These are phyloP conservation scores for Magnaporthiopsis incrustans DNA, from an alignment of 2,329 filamentous ascomycete species.

Conservation along the genomic window DNA sequence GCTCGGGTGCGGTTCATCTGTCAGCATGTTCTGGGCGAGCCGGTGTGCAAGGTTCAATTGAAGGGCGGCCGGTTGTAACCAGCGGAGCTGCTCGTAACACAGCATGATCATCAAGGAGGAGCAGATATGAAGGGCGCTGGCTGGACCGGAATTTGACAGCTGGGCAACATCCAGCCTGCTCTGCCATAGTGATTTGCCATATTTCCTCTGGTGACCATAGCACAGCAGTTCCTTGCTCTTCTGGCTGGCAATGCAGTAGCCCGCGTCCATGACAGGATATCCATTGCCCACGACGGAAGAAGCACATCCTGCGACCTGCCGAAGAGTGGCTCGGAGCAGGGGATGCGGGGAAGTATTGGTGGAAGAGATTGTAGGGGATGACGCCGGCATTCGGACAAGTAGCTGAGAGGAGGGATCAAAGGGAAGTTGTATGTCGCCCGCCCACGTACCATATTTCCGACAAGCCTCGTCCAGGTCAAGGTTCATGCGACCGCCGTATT, in stretches of 20 bases:
- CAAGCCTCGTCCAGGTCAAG: constrained; percentile 17
- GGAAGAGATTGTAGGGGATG: no score
- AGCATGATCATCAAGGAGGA: not conserved
- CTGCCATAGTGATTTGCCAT: not conserved
- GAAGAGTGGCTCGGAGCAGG: no score
- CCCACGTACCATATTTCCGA: constrained; percentile 15
- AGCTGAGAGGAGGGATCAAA: not conserved
- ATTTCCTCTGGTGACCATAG: not conserved
- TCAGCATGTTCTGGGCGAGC: not conserved
- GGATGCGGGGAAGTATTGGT: no score
- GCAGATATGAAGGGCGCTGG: not conserved
- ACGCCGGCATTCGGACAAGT: no score
- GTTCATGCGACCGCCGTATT: constrained; percentile 17
- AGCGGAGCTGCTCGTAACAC: not conserved
- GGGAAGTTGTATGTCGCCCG: not conserved
- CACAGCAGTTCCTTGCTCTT: not conserved
- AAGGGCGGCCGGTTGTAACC: no score
- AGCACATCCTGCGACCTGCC: not conserved
- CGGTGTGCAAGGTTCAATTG: not conserved
- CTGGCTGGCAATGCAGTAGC: not conserved
- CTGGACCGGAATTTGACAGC: not conserved
- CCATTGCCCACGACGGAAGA: not conserved
- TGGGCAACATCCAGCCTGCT: not conserved
- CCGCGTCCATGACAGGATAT: not conserved
- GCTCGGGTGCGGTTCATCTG: no score